Conservation (phyloP, 371 early-diverging fungal species). For the Mucor piriformis region DNA sequence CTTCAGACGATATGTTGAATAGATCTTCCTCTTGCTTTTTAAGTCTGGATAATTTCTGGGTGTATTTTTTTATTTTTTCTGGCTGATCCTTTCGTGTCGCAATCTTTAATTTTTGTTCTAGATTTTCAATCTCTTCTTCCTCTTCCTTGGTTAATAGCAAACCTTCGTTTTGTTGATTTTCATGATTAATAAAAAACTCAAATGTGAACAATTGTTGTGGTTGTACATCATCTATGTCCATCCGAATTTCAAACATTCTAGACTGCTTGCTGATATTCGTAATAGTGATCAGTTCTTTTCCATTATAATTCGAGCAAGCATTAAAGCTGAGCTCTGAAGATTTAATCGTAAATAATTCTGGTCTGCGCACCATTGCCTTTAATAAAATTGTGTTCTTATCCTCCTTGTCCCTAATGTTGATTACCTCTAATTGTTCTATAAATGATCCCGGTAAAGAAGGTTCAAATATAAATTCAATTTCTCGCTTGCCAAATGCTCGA, state of each 20-base stretch:
- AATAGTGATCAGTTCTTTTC: constrained; percentile 63
- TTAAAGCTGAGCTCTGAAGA: neutral
- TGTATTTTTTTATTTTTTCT: constrained; percentile 87
- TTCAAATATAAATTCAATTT: constrained; percentile 89
- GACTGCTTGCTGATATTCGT: constrained; percentile 79
- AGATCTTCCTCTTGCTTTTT: constrained; percentile 12
- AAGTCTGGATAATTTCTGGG: constrained; percentile 67
- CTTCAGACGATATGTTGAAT: neutral
- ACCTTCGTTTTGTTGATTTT: constrained; percentile 10
- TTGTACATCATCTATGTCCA: constrained; percentile 41
- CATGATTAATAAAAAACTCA: constrained; percentile 28
- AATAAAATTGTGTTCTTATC: constrained; percentile 79
- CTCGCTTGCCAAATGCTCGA: constrained; percentile 87
- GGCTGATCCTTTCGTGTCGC: constrained; percentile 84
- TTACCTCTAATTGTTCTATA: constrained; percentile 83
- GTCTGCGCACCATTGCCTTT: constrained; percentile 90
- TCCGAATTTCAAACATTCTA: constrained; percentile 76
- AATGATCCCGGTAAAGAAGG: constrained; percentile 87
- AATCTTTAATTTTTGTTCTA: constrained; percentile 97
- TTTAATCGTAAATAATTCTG: constrained; percentile 78
- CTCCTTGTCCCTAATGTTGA: constrained; percentile 84
- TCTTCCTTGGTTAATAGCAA: constrained; percentile 70
- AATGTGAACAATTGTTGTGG: constrained; percentile 43
- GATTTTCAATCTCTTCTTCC: constrained; percentile 91
- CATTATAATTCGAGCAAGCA: constrained; percentile 6